phyloP scores from a whole-genome alignment of 352 stramenopile species.

The Pythium angustatum region DNA sequence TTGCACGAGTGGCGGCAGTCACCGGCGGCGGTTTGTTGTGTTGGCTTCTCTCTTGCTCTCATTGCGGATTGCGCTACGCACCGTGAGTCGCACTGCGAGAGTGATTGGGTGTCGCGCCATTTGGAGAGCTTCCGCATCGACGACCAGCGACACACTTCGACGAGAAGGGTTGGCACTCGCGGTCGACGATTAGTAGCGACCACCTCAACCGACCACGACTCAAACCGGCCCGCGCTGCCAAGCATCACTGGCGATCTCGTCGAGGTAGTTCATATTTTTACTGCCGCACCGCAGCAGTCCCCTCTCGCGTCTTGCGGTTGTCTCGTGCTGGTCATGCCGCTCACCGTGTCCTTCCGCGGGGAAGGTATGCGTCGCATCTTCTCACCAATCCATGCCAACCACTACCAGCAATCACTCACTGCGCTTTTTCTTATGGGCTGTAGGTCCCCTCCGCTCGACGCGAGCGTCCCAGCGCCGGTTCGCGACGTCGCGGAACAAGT shows the following conservation, averaged over 20 bases:
- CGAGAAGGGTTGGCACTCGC: neutral
- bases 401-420: no score
- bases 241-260: neutral
- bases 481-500: conserved; percentile 3
- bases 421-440: neutral
- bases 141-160: neutral
- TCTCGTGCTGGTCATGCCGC: conserved; percentile 7
- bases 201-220: neutral
- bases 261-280: conserved; percentile 18
- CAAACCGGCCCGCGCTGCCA: neutral
- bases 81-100: neutral
- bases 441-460: conserved; percentile 24
- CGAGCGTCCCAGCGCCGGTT: conserved; percentile 15
- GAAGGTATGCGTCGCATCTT: conserved; percentile 19
- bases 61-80: neutral
- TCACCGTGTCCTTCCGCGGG: conserved; percentile 25
- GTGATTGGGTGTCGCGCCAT: neutral
- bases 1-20: conserved; percentile 4
- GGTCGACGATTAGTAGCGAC: neutral
- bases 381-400: no score
- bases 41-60: neutral
- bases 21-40: neutral
- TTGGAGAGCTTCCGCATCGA: neutral
- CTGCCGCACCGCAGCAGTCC: conserved; percentile 28
- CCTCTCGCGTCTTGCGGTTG: neutral